Evolutionary conservation across 140 eudicot species (phyloP).

Genomic region (Senecio squalidus): DNA sequence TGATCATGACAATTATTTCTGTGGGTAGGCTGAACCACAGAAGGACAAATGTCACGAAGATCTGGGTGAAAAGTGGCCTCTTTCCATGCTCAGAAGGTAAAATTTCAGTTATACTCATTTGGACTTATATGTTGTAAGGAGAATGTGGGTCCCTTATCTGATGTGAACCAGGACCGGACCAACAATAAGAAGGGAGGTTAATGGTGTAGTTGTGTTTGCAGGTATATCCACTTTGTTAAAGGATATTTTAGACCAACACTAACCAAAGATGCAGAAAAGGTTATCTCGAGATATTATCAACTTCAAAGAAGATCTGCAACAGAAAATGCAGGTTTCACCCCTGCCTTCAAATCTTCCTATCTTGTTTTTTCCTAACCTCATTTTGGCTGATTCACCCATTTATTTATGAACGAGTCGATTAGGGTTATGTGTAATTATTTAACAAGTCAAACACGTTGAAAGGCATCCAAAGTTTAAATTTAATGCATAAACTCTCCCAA

Average conservation of each 20-base stretch:
- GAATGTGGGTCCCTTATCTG: background rate
- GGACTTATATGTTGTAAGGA: background rate
- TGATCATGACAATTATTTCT: slow-evolving; percentile 6
- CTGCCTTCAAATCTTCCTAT: background rate
- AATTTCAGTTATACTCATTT: background rate
- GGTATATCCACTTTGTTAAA: slow-evolving; percentile 79
- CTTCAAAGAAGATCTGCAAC: slow-evolving; percentile 84
- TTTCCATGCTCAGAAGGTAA: slow-evolving; percentile 81
- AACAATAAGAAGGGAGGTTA: background rate
- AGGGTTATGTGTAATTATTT: too few relatives aligned
- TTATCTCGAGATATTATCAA: slow-evolving; percentile 87
- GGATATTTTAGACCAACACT: slow-evolving; percentile 75
- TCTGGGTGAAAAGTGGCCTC: slow-evolving; percentile 60
- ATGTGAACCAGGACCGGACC: background rate
- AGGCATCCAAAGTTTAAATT: too few relatives aligned
- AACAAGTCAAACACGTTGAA: too few relatives aligned
- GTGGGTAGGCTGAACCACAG: slow-evolving; percentile 51
- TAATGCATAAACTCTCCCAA: too few relatives aligned
- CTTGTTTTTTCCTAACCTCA: background rate
- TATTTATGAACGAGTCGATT: too few relatives aligned
- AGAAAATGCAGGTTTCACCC: slow-evolving; percentile 64
- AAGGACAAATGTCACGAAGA: slow-evolving; percentile 52
- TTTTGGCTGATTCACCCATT: too few relatives aligned
- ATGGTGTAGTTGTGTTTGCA: slow-evolving; percentile 20
- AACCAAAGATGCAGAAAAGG: slow-evolving; percentile 79